Evolutionary conservation across 306 rosid genomes (phyloP).

Genomic region (Cotoneaster glaucophyllus): DNA sequence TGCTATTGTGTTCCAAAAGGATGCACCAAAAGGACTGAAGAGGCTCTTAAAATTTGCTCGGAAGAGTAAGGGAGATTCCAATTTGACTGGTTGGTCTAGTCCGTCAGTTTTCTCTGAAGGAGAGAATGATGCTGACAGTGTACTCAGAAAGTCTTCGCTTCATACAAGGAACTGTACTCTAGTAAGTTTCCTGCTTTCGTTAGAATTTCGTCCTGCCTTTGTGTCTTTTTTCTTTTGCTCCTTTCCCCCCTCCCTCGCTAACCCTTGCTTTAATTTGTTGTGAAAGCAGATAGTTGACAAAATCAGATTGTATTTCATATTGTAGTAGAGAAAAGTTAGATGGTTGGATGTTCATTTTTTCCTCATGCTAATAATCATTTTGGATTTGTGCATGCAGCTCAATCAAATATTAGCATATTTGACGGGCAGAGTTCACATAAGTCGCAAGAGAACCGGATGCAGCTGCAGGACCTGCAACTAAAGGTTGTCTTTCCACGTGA

Average conservation of each 20-base stretch:
- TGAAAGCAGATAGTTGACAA: background rate
- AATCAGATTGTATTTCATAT: no score
- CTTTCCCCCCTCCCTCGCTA: background rate
- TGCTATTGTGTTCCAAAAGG: slow-evolving; percentile 71
- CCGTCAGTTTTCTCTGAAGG: slow-evolving; percentile 97
- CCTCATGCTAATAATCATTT: background rate
- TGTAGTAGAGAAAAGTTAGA: background rate
- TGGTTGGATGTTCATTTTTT: background rate
- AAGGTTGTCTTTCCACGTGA: slow-evolving; percentile 52
- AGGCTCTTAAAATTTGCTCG: slow-evolving; percentile 89
- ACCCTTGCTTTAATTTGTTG: background rate
- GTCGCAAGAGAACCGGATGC: slow-evolving; percentile 53
- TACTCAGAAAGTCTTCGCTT: slow-evolving; percentile 66
- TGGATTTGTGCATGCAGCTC: slow-evolving; percentile 28
- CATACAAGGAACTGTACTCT: slow-evolving; percentile 43
- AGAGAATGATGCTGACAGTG: slow-evolving; percentile 81
- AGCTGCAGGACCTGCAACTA: slow-evolving; percentile 43
- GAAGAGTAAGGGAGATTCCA: slow-evolving; percentile 83
- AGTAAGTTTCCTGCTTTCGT: slow-evolving; percentile 19
- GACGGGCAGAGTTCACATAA: slow-evolving; percentile 45
- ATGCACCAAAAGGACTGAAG: slow-evolving; percentile 90
- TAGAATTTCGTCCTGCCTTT: background rate
- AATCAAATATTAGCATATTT: slow-evolving; percentile 40
- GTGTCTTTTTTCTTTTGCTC: background rate
- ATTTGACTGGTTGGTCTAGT: slow-evolving; percentile 71